Conservation (phyloP, 768 basidiomycete genomes). For the Leccinum arenicola region DNA sequence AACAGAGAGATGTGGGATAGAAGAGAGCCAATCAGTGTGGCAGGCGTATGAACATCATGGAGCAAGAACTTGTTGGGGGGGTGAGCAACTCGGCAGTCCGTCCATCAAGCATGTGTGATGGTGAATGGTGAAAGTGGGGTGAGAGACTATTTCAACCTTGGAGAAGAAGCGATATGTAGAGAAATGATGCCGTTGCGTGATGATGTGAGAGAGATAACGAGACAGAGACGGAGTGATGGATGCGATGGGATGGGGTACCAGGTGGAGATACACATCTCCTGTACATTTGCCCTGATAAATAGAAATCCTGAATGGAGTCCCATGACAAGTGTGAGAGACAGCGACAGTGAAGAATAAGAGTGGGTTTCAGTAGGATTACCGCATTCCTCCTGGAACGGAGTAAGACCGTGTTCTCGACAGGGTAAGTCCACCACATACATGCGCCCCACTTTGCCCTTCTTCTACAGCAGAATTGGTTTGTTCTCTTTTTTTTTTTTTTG, state of each 20-base stretch:
- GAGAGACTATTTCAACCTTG: conserved; percentile 17
- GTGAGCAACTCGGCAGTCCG: conserved; percentile 18
- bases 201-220: conserved; percentile 26
- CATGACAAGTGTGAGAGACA: conserved; percentile 23
- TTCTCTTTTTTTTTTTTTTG: conserved; percentile 6
- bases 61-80: conserved; percentile 11
- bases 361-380: conserved; percentile 19
- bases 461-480: conserved; percentile 7
- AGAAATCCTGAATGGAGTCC: conserved; percentile 32
- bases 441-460: conserved; percentile 2
- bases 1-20: conserved; percentile 16
- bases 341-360: conserved; percentile 13
- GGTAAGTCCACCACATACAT: conserved; percentile 16
- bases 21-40: conserved; percentile 9
- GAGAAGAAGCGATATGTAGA: conserved; percentile 16
- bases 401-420: conserved; percentile 21
- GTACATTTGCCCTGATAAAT: conserved; percentile 34
- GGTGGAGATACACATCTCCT: conserved; percentile 23
- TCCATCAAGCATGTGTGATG: conserved; percentile 21
- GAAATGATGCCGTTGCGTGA: conserved; percentile 31
- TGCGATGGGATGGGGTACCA: conserved; percentile 27
- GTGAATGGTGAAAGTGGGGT: conserved; percentile 10
- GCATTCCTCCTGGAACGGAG: conserved; percentile 19
- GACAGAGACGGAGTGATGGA: conserved; percentile 18
- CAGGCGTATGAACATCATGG: conserved; percentile 14